Base-by-base conservation (phyloP, 2,329 filamentous ascomycete genomes). In the Parasarocladium wereldwijsianum region DNA sequence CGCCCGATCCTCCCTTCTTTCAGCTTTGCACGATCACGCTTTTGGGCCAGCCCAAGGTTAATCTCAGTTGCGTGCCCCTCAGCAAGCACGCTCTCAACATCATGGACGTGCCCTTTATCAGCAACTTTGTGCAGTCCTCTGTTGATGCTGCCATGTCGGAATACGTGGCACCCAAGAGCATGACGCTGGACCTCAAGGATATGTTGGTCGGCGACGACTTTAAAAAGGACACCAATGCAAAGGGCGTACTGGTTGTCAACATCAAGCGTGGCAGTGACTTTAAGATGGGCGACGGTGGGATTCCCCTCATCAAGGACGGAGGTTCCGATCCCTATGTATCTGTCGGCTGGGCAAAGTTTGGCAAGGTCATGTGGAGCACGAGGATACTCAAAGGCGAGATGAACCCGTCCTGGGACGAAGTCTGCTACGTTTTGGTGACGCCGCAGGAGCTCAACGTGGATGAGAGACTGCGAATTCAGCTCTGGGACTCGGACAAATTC, bases 1-100 rank as follows among this genome's bases (percentile, higher is more conserved):
- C 83, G 1, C 87, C 90, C 0, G 79, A 93, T 38, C 80, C 79
- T 0, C 79, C 79, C 0, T 84, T 85, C 53, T 75, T 84, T 50
- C 69, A 70, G n/a, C 58, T 83, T 4, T 80, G 74, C 43, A 84
- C 78, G 1, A 43, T 83, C 34, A 80, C 77, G 0, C 78, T 84
- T 37, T 65, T 84, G 8, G 79, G 79, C 3, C 78, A 84, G 44
- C 79, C 79, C 0, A 76, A 76, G 42, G 76, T 79, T 8, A 69
- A 75, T 34, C 54, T 83, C 5, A 75, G 74, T 8, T 84, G 78
- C 39, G 64, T 77, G 3, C 79, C 78, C 2, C 52, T 85, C 8
- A 75, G 72, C 26, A 76, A 73, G 45, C 70, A 70, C 33, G 73
- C 68, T 1, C 60, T 80, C 18, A 82, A 83, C 42, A 62, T 84